phyloP scores from a whole-genome alignment of 202 grass and related monocot genomes.

The Zizania palustris region DNA sequence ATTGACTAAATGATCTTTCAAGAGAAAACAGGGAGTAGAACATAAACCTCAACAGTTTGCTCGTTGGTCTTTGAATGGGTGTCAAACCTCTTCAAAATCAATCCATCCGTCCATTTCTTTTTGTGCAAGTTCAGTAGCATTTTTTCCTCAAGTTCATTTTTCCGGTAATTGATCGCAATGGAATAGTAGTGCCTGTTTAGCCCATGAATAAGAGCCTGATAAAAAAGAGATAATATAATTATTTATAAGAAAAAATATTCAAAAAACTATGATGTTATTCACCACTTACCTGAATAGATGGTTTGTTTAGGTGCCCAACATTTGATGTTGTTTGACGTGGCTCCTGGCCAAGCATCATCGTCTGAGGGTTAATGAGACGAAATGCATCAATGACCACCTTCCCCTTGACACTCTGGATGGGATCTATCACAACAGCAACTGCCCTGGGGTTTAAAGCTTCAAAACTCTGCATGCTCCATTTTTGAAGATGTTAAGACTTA shows the following conservation, averaged over 20 bases:
- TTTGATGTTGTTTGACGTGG: slow-evolving; percentile 91
- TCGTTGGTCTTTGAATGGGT: slow-evolving; percentile 85
- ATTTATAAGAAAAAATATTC: slow-evolving; percentile 18
- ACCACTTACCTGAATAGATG: slow-evolving; percentile 69
- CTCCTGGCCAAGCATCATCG: slow-evolving; percentile 91
- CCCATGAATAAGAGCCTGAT: slow-evolving; percentile 82
- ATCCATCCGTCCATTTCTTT: slow-evolving; percentile 95
- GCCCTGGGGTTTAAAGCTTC: slow-evolving; percentile 90
- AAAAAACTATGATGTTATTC: not conserved
- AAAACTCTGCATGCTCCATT: slow-evolving; percentile 68
- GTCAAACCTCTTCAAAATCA: slow-evolving; percentile 74
- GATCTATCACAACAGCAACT: slow-evolving; percentile 92
- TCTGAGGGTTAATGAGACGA: slow-evolving; percentile 77
- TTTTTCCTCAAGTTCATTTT: slow-evolving; percentile 93
- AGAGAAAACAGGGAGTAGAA: not conserved
- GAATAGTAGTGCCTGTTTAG: slow-evolving; percentile 91
- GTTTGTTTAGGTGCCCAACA: slow-evolving; percentile 88
- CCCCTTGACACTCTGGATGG: slow-evolving; percentile 92
- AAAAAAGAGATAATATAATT: slow-evolving; percentile 27
- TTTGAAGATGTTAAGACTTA: slow-evolving; percentile 35
- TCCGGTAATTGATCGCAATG: slow-evolving; percentile 87
- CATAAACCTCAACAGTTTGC: slow-evolving; percentile 80
- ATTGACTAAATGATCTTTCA: not conserved
- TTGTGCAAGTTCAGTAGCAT: slow-evolving; percentile 91
- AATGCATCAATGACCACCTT: slow-evolving; percentile 97